These are phyloP conservation scores for Plectosphaerella sp. DNA, from an alignment of 2,329 filamentous ascomycete species.

Conservation along the genomic window DNA sequence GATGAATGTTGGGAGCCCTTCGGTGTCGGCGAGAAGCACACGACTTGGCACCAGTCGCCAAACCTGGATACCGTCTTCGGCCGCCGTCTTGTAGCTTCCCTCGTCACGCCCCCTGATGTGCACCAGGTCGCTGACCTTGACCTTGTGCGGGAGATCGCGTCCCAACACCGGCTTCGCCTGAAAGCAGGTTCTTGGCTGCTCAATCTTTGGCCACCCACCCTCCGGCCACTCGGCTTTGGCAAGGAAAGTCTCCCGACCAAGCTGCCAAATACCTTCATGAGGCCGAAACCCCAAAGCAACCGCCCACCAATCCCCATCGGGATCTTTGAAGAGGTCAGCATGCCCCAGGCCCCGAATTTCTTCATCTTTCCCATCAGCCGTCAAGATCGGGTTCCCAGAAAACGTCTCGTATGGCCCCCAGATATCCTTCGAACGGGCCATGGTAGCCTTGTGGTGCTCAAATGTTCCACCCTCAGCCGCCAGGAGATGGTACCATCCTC, in stretches of 20 bases:
- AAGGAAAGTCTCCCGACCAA: constrained; percentile 29
- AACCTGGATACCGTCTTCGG: background rate
- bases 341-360: constrained; percentile 17
- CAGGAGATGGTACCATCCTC: constrained; percentile 41
- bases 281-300: constrained; percentile 6
- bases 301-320: constrained; percentile 15
- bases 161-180: background rate
- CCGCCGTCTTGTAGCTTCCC: background rate
- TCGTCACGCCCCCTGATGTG: background rate
- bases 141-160: background rate
- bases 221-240: constrained; percentile 19
- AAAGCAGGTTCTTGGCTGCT: background rate
- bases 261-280: constrained; percentile 11
- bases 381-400: constrained; percentile 25
- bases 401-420: constrained; percentile 23
- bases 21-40: background rate
- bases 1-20: background rate
- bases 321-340: constrained; percentile 19
- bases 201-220: constrained; percentile 9
- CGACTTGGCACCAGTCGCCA: too few relatives aligned
- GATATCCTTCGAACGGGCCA: constrained; percentile 16
- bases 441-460: constrained; percentile 19
- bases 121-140: background rate
- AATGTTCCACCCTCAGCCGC: constrained; percentile 41
- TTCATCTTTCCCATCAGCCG: constrained; percentile 22